Percentiles rank a stretch among this genome's conserved stretches.
Conservation (phyloP, 1,284 basidiomycete species). For the Boletus sp. region DNA sequence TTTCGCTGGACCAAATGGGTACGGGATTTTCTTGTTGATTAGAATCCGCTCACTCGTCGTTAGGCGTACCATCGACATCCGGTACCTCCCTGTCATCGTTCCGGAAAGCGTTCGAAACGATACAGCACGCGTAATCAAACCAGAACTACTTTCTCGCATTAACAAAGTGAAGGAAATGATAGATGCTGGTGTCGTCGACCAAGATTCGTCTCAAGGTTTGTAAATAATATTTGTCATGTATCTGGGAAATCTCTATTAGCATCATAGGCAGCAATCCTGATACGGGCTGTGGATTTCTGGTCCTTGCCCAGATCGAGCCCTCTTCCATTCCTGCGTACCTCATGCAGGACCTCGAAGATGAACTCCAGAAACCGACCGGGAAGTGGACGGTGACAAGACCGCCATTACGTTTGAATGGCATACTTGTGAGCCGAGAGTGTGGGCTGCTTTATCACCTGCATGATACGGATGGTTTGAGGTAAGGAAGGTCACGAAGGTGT, state of each 20-base stretch:
- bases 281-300: constrained; percentile 59
- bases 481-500: constrained; percentile 11
- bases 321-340: constrained; percentile 51
- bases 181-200: constrained; percentile 62
- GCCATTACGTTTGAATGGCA: constrained; percentile 59
- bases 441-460: constrained; percentile 72
- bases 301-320: constrained; percentile 64
- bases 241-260: neutral
- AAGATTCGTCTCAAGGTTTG: constrained; percentile 40
- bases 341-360: constrained; percentile 72
- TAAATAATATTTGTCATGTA: neutral
- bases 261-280: constrained; percentile 22
- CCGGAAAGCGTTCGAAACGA: constrained; percentile 58
- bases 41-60: neutral
- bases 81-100: constrained; percentile 67
- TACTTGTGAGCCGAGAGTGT: constrained; percentile 78
- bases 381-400: constrained; percentile 60
- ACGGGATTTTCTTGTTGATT: constrained; percentile 20
- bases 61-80: constrained; percentile 66
- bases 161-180: constrained; percentile 63
- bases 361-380: constrained; percentile 73
- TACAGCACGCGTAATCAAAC: constrained; percentile 65
- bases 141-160: constrained; percentile 66
- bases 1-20: constrained; percentile 71
- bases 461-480: constrained; percentile 72